Evolutionary conservation across 169 alveolate genomes (phyloP).

Genomic region (Eimeria brunetti): DNA sequence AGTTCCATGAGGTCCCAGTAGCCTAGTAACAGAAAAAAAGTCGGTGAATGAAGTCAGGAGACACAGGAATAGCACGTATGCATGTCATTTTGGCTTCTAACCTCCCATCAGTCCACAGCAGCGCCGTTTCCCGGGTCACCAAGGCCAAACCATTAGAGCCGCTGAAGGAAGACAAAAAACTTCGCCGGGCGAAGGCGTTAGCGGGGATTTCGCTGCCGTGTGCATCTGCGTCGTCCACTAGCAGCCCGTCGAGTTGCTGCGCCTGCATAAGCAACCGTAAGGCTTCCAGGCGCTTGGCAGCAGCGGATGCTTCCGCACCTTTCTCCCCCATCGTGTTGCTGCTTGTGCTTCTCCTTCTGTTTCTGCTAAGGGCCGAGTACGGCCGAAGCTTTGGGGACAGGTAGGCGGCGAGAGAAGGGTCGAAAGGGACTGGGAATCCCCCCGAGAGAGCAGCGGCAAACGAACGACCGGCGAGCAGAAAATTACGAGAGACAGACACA

Average conservation of each 20-base stretch:
- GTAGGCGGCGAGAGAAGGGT: constrained; percentile 45
- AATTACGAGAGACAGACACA: constrained; percentile 23
- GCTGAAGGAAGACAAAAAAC: constrained; percentile 81
- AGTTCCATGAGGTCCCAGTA: neutral
- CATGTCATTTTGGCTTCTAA: neutral
- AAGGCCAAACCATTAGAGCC: constrained; percentile 86
- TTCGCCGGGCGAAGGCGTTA: constrained; percentile 82
- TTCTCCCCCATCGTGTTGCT: constrained; percentile 29
- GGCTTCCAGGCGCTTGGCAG: constrained; percentile 46
- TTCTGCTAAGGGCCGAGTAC: neutral
- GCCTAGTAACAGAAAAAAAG: neutral
- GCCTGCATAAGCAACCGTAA: constrained; percentile 81
- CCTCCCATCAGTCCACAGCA: constrained; percentile 87
- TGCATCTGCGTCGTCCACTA: constrained; percentile 85
- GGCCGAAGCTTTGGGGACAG: constrained; percentile 42
- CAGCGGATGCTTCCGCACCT: neutral
- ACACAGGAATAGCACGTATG: neutral
- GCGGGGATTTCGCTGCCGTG: constrained; percentile 85
- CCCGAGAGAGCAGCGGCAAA: neutral
- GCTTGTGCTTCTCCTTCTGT: constrained; percentile 9
- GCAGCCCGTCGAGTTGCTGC: constrained; percentile 79
- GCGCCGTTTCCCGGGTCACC: constrained; percentile 82
- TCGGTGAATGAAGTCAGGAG: neutral
- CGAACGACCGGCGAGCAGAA: neutral
- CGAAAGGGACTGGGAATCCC: constrained; percentile 40